Base-by-base conservation (phyloP, 768 basidiomycete species). In the Atractiella rhizophila region DNA sequence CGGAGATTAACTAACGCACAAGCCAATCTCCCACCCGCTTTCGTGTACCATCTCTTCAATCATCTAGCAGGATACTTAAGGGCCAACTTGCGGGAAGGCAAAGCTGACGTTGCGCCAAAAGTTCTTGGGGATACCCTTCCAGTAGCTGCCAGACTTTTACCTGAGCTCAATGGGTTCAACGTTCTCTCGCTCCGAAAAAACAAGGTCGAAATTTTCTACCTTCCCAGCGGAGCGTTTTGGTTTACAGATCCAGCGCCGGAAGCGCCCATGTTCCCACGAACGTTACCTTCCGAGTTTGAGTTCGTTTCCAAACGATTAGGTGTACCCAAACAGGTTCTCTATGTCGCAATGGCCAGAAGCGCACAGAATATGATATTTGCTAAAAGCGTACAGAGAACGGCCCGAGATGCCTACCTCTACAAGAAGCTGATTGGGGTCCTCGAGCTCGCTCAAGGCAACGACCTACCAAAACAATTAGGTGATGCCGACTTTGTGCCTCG, bases 171-270 rank as follows among this genome's bases (percentile, higher is more conserved):
- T 51, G 72, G 71, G 11, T 64, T 80, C 62, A 70, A 73, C 4
- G 64, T 74, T 31, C 68, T 73, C 19, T 76, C 77, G 45, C 64
- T 81, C 40, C 67, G 72, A 20, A 68, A 73, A 35, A 69, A 74
- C 11, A 80, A 79, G 51, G 58, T 76, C 11, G 77, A 81, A 38
- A 53, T 61, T 23, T 66, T 76, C 46, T 58, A 78, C 29, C 63
- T 77, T 21, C 76, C 77, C 0, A 68, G 74, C 1, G 74, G 74
- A 2, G 64, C 71, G 0, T 57, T 79, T 7, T 78, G 75, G 74
- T 77, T 76, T 48, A 53, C 66, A 1, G 53, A 68, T 0, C 58
- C 66, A 8, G 64, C 68, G n/a, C 71, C 70, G 0, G 46, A 58
- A 8, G 66, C 67, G 0, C 59, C 68, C 3, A 71, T 75, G 69